Evolutionary conservation across 2,329 filamentous ascomycete species (phyloP), one percentile per base, ranked within the genome.

Genomic region (Colletotrichum lindemuthianum): DNA sequence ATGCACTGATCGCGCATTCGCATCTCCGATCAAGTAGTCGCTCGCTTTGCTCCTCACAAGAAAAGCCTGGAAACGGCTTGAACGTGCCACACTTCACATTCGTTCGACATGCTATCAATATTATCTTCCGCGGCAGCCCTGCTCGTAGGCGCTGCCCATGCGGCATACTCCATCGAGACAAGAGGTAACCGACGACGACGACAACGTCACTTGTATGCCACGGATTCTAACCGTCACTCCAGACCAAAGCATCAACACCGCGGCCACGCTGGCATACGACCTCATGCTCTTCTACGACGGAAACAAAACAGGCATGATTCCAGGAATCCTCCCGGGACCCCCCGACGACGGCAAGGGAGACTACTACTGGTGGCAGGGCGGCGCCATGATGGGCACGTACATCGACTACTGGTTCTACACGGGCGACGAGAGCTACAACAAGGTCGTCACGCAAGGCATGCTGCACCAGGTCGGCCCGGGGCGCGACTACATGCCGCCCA

Each of bases 291-390:
- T 81, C 70, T 84, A 84, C 68, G 71, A 80, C 10, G 82, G 81
- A 63, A 81, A 81, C 67, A 65, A 78, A 56, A 75, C 79, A 0
- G 81, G 81, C 15, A 72, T 77, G 67, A 79, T 77, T 3, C 79
- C 80, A 4, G 82, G 81, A n/a, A 82, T 83, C 60, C 73, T 84
- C 6, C 81, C 81, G 9, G 81, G 81, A 8, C 81, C 81, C 47
- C 81, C 81, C 2, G 60, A 63, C n/a, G 54, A 63, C 13, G 53
- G 53, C 40, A 52, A 33, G 2, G 81, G 80, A 32, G 75, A 77
- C 49, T 87, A 86, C 71, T 90, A 89, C 78, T 90, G 88, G 88
- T 90, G 88, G 88, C 87, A 90, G 74, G 85, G 82, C 13, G 84
- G 86, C 66, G 83, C 84, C 44, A 80, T 90, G 78, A 89, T 88